Conservation (phyloP, 2,329 filamentous ascomycete genomes). For the Aaosphaeria pasadenensis region DNA sequence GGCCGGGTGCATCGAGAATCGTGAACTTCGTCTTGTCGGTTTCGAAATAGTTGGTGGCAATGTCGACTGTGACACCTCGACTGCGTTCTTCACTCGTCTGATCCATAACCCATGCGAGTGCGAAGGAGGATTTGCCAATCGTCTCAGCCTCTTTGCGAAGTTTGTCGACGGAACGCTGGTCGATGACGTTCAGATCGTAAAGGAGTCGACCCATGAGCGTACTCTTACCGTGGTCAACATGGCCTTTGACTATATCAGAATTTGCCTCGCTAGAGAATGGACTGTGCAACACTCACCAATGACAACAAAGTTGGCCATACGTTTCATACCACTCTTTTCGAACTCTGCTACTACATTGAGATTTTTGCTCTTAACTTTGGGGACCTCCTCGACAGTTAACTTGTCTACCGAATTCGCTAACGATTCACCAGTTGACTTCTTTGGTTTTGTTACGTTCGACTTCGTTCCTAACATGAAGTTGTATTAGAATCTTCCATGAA, state of each 20-base stretch:
- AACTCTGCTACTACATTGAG: slow-evolving; percentile 82
- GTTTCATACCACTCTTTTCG: slow-evolving; percentile 71
- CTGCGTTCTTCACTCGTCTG: slow-evolving; percentile 85
- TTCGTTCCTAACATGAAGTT: slow-evolving; percentile 13
- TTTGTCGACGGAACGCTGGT: slow-evolving; percentile 83
- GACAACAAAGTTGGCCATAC: slow-evolving; percentile 84
- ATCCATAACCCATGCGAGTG: slow-evolving; percentile 94
- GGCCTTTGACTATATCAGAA: slow-evolving; percentile 55
- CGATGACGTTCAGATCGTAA: slow-evolving; percentile 82
- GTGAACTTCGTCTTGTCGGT: slow-evolving; percentile 86
- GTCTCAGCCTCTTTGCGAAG: slow-evolving; percentile 85
- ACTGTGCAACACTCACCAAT: slow-evolving; percentile 61
- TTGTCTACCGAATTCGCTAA: slow-evolving; percentile 49
- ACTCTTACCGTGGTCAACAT: slow-evolving; percentile 96
- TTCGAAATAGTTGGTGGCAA: slow-evolving; percentile 91
- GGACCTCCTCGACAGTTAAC: slow-evolving; percentile 48
- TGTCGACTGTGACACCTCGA: slow-evolving; percentile 92
- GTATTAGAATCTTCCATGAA: too few relatives aligned
- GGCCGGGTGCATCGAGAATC: slow-evolving; percentile 91
- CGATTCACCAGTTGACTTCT: slow-evolving; percentile 25
- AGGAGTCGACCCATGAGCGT: slow-evolving; percentile 95
- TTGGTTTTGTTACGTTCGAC: slow-evolving; percentile 21
- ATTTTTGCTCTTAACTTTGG: slow-evolving; percentile 67
- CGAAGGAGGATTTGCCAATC: slow-evolving; percentile 93
- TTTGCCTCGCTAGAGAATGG: not conserved